These are phyloP conservation scores for Rhododendron griersonianum DNA, from an alignment of 148 eudicot genomes.

Conservation along the genomic window DNA sequence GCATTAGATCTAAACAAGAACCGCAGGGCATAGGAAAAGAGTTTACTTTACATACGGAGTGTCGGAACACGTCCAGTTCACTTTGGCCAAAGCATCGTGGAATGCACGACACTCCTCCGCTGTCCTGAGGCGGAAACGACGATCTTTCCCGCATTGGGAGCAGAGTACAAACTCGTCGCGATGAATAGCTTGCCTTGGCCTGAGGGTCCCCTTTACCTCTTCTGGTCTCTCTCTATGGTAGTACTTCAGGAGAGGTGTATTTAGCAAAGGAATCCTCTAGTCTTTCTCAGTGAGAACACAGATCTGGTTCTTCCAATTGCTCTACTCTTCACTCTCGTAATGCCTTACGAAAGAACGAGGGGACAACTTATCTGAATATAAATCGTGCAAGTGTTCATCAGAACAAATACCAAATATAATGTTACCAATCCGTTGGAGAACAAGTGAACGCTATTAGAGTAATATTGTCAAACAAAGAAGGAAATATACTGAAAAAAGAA, in stretches of 20 bases:
- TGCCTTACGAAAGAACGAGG: background rate
- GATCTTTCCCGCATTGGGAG: background rate
- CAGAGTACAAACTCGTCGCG: background rate
- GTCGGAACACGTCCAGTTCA: background rate
- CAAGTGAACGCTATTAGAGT: background rate
- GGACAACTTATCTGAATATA: background rate
- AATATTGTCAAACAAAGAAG: background rate
- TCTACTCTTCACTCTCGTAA: background rate
- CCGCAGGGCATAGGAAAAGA: background rate
- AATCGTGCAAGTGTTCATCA: background rate
- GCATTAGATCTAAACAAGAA: no score
- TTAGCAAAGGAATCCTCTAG: background rate
- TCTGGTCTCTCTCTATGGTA: background rate
- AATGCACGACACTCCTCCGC: background rate
- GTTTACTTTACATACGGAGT: background rate
- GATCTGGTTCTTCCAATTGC: background rate
- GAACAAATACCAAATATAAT: background rate
- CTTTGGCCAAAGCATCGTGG: background rate
- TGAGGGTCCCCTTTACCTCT: background rate
- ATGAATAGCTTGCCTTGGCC: background rate
- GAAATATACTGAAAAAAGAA: no score
- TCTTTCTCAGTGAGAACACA: background rate
- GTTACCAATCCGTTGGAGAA: background rate
- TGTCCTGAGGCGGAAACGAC: background rate
- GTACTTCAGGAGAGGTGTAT: constrained; percentile 1